Percentiles rank a stretch among this genome's conserved stretches.
Evolutionary conservation across 768 basidiomycete genomes (phyloP).

Genomic region (Leccinum longicurvipes): DNA sequence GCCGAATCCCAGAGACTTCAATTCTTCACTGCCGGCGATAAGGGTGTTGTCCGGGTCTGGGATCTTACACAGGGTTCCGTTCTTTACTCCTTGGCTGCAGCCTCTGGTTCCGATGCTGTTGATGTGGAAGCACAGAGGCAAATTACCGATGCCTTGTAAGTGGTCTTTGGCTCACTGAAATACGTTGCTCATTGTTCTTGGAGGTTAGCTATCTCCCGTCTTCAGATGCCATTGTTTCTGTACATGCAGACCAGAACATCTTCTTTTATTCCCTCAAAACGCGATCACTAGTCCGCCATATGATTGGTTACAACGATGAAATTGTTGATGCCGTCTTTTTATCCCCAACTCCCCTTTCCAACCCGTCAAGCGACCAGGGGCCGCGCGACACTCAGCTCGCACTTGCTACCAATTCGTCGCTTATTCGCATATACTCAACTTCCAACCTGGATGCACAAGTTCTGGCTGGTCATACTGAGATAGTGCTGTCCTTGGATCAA

Average conservation of each 20-base stretch:
- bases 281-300: conserved; percentile 63
- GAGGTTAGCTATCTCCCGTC: conserved; percentile 62
- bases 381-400: conserved; percentile 72
- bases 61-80: conserved; percentile 65
- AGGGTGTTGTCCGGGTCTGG: conserved; percentile 84
- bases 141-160: conserved; percentile 80
- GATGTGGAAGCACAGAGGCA: conserved; percentile 79
- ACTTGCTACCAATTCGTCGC: conserved; percentile 95
- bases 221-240: conserved; percentile 65
- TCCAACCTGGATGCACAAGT: conserved; percentile 77
- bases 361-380: conserved; percentile 16
- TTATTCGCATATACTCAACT: conserved; percentile 86
- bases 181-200: conserved; percentile 15
- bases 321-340: conserved; percentile 89
- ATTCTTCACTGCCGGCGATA: conserved; percentile 91
- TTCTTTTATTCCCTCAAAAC: conserved; percentile 81
- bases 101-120: conserved; percentile 33
- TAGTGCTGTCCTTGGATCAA: conserved; percentile 82
- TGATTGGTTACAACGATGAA: conserved; percentile 98
- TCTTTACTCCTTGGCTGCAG: conserved; percentile 54
- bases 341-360: conserved; percentile 34
- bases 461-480: conserved; percentile 85
- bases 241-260: conserved; percentile 97
- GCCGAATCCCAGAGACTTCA: conserved; percentile 40
- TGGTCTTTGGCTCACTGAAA: conserved; percentile 13